Evolutionary conservation across 2,329 filamentous ascomycete genomes (phyloP).

Genomic region (Aspergillus bombycis): DNA sequence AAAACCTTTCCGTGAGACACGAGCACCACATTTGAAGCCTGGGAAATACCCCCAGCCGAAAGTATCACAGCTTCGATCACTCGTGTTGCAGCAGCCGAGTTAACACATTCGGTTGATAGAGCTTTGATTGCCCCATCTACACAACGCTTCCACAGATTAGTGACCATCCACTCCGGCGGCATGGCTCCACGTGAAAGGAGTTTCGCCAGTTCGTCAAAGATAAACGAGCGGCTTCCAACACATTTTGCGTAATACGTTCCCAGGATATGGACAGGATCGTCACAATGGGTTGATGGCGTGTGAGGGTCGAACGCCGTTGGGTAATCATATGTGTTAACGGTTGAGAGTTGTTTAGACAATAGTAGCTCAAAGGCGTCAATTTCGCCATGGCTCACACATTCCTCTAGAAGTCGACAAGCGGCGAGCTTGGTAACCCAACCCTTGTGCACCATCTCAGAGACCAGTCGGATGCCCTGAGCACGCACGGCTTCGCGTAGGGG

Average conservation of each 20-base stretch:
- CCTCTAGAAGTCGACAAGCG: slow-evolving; percentile 37
- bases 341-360: slow-evolving; percentile 36
- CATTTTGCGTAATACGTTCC: slow-evolving; percentile 31
- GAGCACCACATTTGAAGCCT: background rate
- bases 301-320: slow-evolving; percentile 31
- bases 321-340: slow-evolving; percentile 31
- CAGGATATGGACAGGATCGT: slow-evolving; percentile 36
- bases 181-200: slow-evolving; percentile 37
- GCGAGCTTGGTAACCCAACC: slow-evolving; percentile 39
- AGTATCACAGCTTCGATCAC: slow-evolving; percentile 38
- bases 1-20: background rate
- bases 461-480: slow-evolving; percentile 42
- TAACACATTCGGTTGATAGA: slow-evolving; percentile 37
- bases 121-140: slow-evolving; percentile 42
- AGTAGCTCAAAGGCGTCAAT: slow-evolving; percentile 42
- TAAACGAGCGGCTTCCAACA: slow-evolving; percentile 29
- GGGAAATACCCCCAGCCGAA: slow-evolving; percentile 29
- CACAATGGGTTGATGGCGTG: slow-evolving; percentile 18
- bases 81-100: slow-evolving; percentile 35
- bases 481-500: slow-evolving; percentile 46
- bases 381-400: slow-evolving; percentile 34
- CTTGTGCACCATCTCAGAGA: slow-evolving; percentile 41
- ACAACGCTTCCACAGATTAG: slow-evolving; percentile 39
- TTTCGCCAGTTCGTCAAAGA: slow-evolving; percentile 39
- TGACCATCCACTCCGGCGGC: slow-evolving; percentile 47